Evolutionary conservation across 306 rosid genomes (phyloP), one percentile per base, ranked within the genome.

Genomic region (Lathyrus aphaca): DNA sequence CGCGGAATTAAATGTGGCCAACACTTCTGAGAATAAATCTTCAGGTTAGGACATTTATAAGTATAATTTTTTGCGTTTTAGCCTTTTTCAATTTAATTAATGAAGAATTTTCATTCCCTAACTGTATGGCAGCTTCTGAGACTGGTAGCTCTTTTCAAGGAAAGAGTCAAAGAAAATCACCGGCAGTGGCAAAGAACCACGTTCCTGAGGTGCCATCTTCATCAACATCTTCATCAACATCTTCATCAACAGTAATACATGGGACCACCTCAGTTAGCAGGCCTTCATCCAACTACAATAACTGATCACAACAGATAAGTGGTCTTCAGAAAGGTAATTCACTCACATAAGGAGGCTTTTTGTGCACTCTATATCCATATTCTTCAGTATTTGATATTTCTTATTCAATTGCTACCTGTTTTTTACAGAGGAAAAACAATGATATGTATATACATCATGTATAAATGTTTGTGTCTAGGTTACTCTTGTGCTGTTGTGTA

Each of bases 201-300:
- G 72, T 58, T 63, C 21, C 74, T 60, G 94, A 88, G 69, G 58
- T 77, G 68, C 73, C 82, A 30, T 83, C 83, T 21, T 81, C 84
- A 30, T 83, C 89, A 50, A 25, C 87, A 37, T 95, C 96, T 73
- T 79, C 94, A 30, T 88, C 97, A n/a, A n/a, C n/a, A n/a, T n/a
- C n/a, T n/a, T n/a, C n/a, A n/a, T n/a, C n/a, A n/a, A n/a, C n/a
- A n/a, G n/a, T n/a, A n/a, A n/a, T n/a, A n/a, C n/a, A n/a, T n/a
- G n/a, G n/a, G n/a, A n/a, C n/a, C n/a, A n/a, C n/a, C n/a, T n/a
- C n/a, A n/a, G n/a, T n/a, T n/a, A n/a, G n/a, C n/a, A n/a, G n/a
- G n/a, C n/a, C n/a, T n/a, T n/a, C n/a, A n/a, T n/a, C n/a, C n/a
- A n/a, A n/a, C n/a, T n/a, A n/a, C n/a, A n/a, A n/a, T n/a, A n/a